Percentiles rank a stretch among this genome's conserved stretches.
Conservation (phyloP, 208 protist genomes). For the Leishmania lainsoni region DNA sequence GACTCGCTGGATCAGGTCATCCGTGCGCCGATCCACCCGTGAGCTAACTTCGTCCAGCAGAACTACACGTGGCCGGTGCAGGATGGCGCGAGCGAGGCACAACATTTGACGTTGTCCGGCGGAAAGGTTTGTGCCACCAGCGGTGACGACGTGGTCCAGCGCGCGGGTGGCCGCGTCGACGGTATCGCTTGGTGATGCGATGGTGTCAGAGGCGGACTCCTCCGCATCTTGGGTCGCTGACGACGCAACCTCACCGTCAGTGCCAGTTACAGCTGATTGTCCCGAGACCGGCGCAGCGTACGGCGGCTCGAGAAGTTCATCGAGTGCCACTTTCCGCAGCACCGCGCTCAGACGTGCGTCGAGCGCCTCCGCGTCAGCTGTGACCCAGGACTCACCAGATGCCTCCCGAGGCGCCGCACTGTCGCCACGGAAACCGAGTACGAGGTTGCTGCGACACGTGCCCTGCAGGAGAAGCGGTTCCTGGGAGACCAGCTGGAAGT, state of each 20-base stretch:
- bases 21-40: slow-evolving; percentile 76
- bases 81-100: slow-evolving; percentile 95
- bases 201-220: background rate
- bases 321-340: slow-evolving; percentile 44
- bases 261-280: slow-evolving; percentile 4
- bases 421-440: slow-evolving; percentile 46
- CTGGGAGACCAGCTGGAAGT: slow-evolving; percentile 98
- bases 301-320: slow-evolving; percentile 43
- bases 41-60: slow-evolving; percentile 97
- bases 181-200: background rate
- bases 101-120: slow-evolving; percentile 96
- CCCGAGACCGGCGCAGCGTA: background rate
- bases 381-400: background rate
- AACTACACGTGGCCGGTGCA: slow-evolving; percentile 88
- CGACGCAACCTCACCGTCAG: slow-evolving; percentile 3
- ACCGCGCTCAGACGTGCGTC: slow-evolving; percentile 49
- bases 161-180: slow-evolving; percentile 23
- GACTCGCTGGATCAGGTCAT: slow-evolving; percentile 92
- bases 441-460: slow-evolving; percentile 95
- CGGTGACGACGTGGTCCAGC: slow-evolving; percentile 66
- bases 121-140: slow-evolving; percentile 88
- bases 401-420: background rate
- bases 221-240: background rate
- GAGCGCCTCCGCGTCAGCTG: background rate
- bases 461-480: slow-evolving; percentile 96